Conservation (phyloP, 345 rosid species). For the Brassica rapa region DNA sequence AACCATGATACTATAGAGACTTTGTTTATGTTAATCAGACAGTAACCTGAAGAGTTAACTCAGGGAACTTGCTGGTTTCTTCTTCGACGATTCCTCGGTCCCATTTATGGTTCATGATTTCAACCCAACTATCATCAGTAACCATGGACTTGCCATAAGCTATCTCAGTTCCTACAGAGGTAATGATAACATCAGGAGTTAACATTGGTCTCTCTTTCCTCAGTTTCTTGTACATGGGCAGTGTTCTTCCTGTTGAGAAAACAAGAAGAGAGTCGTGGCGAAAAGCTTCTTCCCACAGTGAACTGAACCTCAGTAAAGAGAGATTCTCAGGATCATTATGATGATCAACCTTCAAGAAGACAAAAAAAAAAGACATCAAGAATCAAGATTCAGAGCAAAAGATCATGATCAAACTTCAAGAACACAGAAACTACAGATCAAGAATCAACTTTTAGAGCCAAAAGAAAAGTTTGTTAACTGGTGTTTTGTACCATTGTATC, state of each 20-base stretch:
- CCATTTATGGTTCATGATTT: constrained; percentile 81
- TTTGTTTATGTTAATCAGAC: not conserved
- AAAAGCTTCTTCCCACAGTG: constrained; percentile 79
- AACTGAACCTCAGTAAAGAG: constrained; percentile 77
- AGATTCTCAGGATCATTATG: constrained; percentile 73
- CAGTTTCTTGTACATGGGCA: constrained; percentile 58
- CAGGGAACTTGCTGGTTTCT: constrained; percentile 81
- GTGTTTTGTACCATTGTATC: constrained; percentile 67
- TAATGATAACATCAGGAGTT: constrained; percentile 89
- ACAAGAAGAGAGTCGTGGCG: constrained; percentile 83
- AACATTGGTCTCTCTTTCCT: constrained; percentile 84
- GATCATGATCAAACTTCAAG: not conserved
- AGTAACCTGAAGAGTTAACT: constrained; percentile 81
- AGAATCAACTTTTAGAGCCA: not conserved
- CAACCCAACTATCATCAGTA: constrained; percentile 81
- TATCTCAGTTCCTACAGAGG: constrained; percentile 98
- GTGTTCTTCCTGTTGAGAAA: constrained; percentile 89
- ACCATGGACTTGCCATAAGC: constrained; percentile 82
- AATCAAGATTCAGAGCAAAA: not conserved
- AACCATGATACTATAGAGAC: not conserved
- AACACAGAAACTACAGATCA: not conserved
- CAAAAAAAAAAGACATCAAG: not conserved
- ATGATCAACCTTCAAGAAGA: constrained; percentile 72
- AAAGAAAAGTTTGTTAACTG: not conserved
- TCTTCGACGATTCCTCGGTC: constrained; percentile 63